phyloP scores from a whole-genome alignment of 2,329 filamentous ascomycete genomes.

The Dactylellina parvicollis region DNA sequence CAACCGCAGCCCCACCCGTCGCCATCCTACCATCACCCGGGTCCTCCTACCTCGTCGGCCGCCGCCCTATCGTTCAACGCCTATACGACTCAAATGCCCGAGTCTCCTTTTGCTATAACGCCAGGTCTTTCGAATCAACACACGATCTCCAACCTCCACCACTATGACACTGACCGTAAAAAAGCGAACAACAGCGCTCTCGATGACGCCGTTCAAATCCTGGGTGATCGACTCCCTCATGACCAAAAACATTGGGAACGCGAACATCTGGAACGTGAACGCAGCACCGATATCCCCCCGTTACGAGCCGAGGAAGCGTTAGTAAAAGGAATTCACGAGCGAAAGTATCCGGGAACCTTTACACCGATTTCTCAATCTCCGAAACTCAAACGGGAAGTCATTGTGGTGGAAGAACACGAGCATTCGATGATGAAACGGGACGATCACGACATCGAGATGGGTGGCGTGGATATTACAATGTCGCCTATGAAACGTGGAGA shows the following conservation, averaged over 20 bases:
- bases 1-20: conserved; percentile 50
- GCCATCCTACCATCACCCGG: conserved; percentile 55
- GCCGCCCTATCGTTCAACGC: conserved; percentile 56
- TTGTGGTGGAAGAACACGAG: conserved; percentile 45
- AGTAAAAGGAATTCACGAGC: conserved; percentile 41
- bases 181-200: conserved; percentile 60
- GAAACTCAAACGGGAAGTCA: conserved; percentile 46
- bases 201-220: conserved; percentile 66
- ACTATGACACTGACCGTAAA: conserved; percentile 61
- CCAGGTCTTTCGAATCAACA: conserved; percentile 59
- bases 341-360: conserved; percentile 43
- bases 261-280: conserved; percentile 33
- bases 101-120: conserved; percentile 57
- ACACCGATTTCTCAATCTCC: conserved; percentile 34
- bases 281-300: conserved; percentile 54
- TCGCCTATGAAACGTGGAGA: conserved; percentile 41
- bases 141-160: conserved; percentile 59
- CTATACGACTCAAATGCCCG: conserved; percentile 58
- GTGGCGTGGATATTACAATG: conserved; percentile 30
- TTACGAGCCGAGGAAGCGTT: conserved; percentile 53
- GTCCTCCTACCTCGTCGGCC: conserved; percentile 54
- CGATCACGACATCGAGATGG: conserved; percentile 47
- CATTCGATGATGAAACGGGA: conserved; percentile 30
- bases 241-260: conserved; percentile 42
- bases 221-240: conserved; percentile 55